A percentile compares a stretch with the other conserved stretches of the same genome.
These are phyloP conservation scores for Penicillium polonicum DNA, from an alignment of 2,329 filamentous ascomycete genomes.

Conservation along the genomic window DNA sequence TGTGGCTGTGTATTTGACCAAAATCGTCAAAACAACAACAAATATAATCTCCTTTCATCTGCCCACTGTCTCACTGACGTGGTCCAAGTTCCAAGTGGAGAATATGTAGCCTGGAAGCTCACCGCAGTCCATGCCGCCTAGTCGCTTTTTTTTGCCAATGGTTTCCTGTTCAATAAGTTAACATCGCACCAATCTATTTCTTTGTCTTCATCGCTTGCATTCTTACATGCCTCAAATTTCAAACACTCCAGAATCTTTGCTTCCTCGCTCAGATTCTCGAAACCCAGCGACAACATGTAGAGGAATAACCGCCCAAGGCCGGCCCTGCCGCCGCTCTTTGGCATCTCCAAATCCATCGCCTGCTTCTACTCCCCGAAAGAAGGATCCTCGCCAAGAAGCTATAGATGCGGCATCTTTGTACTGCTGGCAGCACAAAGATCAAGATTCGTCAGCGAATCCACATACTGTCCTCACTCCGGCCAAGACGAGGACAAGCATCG, in stretches of 20 bases:
- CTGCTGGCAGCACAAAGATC: slow-evolving; percentile 95
- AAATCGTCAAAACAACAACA: neutral
- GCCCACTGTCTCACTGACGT: neutral
- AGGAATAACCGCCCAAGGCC: slow-evolving; percentile 79
- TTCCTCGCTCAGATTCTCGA: slow-evolving; percentile 79
- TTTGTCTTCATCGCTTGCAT: neutral
- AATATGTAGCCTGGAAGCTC: slow-evolving; percentile 3
- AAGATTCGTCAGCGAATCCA: slow-evolving; percentile 52
- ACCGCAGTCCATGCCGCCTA: slow-evolving; percentile 9
- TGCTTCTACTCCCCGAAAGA: slow-evolving; percentile 27
- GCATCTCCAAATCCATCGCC: slow-evolving; percentile 44
- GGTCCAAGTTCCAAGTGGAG: slow-evolving; percentile 4
- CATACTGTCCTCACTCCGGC: slow-evolving; percentile 41
- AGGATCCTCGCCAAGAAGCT: slow-evolving; percentile 22
- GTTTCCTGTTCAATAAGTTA: neutral
- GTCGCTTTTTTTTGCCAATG: neutral
- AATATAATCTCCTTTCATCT: neutral
- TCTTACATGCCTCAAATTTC: slow-evolving; percentile 63
- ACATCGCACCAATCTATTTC: neutral
- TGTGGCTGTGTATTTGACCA: neutral
- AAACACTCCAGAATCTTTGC: slow-evolving; percentile 75
- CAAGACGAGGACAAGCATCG: slow-evolving; percentile 73
- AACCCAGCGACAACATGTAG: slow-evolving; percentile 81
- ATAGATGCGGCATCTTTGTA: slow-evolving; percentile 55
- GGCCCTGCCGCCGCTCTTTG: slow-evolving; percentile 75